Percentiles rank a stretch among this genome's conserved stretches.
Conservation (phyloP, 441 rosid genomes). For the Populus hybrid region DNA sequence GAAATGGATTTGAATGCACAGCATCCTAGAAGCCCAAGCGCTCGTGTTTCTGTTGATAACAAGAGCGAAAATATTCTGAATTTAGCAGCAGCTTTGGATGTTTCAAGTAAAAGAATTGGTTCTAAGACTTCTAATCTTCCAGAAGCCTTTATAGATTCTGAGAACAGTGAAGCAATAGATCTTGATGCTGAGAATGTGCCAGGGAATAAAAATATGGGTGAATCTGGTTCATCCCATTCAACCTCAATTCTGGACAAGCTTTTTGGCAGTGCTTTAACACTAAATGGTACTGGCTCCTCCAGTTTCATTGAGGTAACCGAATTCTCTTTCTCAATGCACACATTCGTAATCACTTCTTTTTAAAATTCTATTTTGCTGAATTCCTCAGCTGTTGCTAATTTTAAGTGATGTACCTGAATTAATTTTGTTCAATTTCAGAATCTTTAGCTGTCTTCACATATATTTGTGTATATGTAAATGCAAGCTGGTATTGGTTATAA, state of each 20-base stretch:
- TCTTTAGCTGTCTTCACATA: background rate
- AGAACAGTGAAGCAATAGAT: slow-evolving; percentile 35
- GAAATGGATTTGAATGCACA: slow-evolving; percentile 33
- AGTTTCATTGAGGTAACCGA: slow-evolving; percentile 51
- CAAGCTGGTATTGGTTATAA: background rate
- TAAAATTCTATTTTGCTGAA: background rate
- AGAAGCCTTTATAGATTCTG: slow-evolving; percentile 35
- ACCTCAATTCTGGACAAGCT: slow-evolving; percentile 77
- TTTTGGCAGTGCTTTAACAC: slow-evolving; percentile 57
- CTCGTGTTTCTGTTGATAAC: slow-evolving; percentile 23
- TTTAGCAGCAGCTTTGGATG: slow-evolving; percentile 38
- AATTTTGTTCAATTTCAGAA: background rate
- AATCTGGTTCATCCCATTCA: slow-evolving; percentile 34
- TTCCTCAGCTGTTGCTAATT: background rate
- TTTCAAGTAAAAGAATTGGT: slow-evolving; percentile 33
- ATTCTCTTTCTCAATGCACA: background rate
- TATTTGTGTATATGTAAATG: background rate
- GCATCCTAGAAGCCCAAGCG: slow-evolving; percentile 34
- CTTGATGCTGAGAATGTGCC: slow-evolving; percentile 36
- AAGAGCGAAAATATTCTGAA: slow-evolving; percentile 31
- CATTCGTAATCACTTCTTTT: background rate
- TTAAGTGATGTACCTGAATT: background rate
- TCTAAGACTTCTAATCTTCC: slow-evolving; percentile 37
- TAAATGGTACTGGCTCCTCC: slow-evolving; percentile 48
- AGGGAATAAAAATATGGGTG: slow-evolving; percentile 35